phyloP scores from a whole-genome alignment of 805 yeast genomes.

The Monosporozyma servazzii region DNA sequence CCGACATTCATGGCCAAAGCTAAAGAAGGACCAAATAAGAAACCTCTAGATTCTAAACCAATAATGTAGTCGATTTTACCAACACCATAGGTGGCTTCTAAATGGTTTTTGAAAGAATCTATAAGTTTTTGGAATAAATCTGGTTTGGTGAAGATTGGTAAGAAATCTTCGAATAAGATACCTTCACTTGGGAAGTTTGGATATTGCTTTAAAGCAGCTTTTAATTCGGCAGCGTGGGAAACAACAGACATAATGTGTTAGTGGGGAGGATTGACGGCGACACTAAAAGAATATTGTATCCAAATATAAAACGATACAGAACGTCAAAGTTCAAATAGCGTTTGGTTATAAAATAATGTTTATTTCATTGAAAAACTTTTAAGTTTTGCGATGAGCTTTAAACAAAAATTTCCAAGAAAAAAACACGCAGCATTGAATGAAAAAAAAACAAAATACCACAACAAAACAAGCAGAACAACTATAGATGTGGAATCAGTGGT shows the following conservation, averaged over 20 bases:
- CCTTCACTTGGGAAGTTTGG: conserved; percentile 95
- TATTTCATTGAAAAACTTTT: neutral
- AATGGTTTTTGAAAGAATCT: conserved; percentile 68
- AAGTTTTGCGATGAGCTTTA: conserved; percentile 1
- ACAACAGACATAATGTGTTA: conserved; percentile 19
- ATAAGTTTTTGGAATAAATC: conserved; percentile 69
- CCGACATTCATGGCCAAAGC: conserved; percentile 86
- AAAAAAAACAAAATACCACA: neutral
- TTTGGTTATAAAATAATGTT: neutral
- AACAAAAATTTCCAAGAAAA: neutral
- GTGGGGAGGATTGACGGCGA: neutral
- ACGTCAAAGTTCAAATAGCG: neutral
- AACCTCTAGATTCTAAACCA: conserved; percentile 95
- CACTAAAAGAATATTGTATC: neutral
- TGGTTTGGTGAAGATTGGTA: conserved; percentile 87
- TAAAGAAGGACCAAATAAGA: conserved; percentile 89
- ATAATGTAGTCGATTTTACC: conserved; percentile 73
- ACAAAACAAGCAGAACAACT: too few relatives aligned
- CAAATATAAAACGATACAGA: too few relatives aligned
- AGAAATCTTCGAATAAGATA: conserved; percentile 86
- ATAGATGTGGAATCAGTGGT: too few relatives aligned
- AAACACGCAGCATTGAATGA: neutral
- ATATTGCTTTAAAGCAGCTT: conserved; percentile 58
- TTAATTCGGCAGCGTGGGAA: conserved; percentile 37
- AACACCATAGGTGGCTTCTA: conserved; percentile 45